Evolutionary conservation across 805 yeast species (phyloP).

Genomic region (Metschnikowia colocasiae): DNA sequence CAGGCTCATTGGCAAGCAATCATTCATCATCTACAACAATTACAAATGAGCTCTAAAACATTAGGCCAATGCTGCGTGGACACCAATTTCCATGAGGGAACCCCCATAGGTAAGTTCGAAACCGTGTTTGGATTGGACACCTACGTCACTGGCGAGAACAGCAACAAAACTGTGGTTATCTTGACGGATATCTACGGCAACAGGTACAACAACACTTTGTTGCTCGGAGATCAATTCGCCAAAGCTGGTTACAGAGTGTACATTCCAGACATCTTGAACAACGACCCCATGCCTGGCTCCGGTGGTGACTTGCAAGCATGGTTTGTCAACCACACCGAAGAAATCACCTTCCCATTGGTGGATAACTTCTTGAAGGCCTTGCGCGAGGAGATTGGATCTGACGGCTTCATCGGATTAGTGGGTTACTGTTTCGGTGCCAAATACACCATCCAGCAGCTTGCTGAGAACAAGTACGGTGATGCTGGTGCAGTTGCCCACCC

Average conservation of each 20-base stretch:
- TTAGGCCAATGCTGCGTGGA: slow-evolving; percentile 48
- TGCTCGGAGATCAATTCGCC: slow-evolving; percentile 68
- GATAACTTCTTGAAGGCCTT: slow-evolving; percentile 45
- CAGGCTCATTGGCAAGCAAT: not conserved
- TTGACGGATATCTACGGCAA: slow-evolving; percentile 70
- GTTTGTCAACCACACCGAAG: slow-evolving; percentile 51
- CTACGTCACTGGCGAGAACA: slow-evolving; percentile 29
- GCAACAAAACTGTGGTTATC: slow-evolving; percentile 51
- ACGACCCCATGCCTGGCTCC: slow-evolving; percentile 30
- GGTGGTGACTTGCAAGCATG: slow-evolving; percentile 36
- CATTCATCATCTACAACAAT: not conserved
- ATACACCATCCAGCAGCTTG: slow-evolving; percentile 52
- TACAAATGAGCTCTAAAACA: slow-evolving; percentile 47
- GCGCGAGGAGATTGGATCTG: slow-evolving; percentile 40
- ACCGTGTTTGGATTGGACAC: slow-evolving; percentile 41
- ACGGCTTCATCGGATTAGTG: slow-evolving; percentile 48
- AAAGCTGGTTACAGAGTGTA: slow-evolving; percentile 59
- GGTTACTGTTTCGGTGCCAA: slow-evolving; percentile 90
- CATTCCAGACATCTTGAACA: slow-evolving; percentile 71
- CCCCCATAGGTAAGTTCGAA: slow-evolving; percentile 41
- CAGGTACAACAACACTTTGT: slow-evolving; percentile 50
- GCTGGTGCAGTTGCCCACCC: slow-evolving; percentile 85
- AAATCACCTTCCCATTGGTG: slow-evolving; percentile 46
- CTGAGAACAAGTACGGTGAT: slow-evolving; percentile 41
- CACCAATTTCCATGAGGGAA: slow-evolving; percentile 47